Evolutionary conservation across 148 eudicot genomes (phyloP).

Genomic region (Amaranthus palmeri): DNA sequence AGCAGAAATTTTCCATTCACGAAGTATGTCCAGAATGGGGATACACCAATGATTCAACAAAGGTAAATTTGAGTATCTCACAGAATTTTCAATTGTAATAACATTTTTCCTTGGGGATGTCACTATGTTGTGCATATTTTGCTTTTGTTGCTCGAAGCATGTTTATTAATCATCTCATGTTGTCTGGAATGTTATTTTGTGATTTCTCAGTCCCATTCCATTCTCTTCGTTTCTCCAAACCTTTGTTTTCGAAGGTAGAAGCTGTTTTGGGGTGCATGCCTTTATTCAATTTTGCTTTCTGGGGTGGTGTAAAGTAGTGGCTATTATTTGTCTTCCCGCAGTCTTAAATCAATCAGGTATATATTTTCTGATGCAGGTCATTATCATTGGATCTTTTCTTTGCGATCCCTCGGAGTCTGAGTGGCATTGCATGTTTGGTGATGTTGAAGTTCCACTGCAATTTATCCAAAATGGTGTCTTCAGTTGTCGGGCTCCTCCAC

Average conservation of each 20-base stretch:
- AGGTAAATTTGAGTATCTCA: slow-evolving; percentile 41
- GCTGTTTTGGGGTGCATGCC: neutral
- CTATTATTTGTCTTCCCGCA: neutral
- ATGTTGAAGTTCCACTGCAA: slow-evolving; percentile 73
- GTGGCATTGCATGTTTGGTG: slow-evolving; percentile 92
- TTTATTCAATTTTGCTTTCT: neutral
- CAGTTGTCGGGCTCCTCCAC: slow-evolving; percentile 72
- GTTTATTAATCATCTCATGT: neutral
- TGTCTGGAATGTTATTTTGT: neutral
- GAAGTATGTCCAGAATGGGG: slow-evolving; percentile 84
- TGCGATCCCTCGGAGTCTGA: slow-evolving; percentile 51
- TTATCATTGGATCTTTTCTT: slow-evolving; percentile 80
- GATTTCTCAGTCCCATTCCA: neutral
- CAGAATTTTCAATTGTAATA: neutral
- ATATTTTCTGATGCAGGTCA: slow-evolving; percentile 48
- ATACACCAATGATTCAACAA: slow-evolving; percentile 51
- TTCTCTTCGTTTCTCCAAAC: neutral
- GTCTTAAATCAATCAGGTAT: neutral
- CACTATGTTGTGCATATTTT: neutral
- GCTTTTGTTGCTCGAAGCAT: neutral
- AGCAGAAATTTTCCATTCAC: slow-evolving; percentile 64
- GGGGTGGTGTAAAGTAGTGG: neutral
- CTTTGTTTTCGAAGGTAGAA: neutral
- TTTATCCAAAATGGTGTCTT: slow-evolving; percentile 82
- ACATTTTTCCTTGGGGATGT: neutral